Conservation (phyloP, 2,329 filamentous ascomycete species). For the Hypoxylon sp. region DNA sequence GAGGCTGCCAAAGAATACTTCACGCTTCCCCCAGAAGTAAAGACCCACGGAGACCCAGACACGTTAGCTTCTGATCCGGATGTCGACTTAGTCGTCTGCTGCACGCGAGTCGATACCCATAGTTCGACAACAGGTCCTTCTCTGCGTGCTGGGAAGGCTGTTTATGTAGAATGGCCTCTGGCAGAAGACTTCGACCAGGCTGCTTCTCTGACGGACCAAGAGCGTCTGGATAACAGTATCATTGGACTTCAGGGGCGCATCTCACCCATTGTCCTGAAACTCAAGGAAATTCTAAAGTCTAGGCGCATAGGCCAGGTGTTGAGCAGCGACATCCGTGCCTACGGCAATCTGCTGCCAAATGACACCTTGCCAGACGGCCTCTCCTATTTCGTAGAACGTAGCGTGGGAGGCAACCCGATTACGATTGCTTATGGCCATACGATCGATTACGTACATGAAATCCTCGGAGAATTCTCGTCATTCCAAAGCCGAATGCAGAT, state of each 20-base stretch:
- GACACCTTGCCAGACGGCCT: conserved; percentile 47
- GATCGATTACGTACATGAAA: conserved; percentile 56
- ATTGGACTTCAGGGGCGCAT: conserved; percentile 62
- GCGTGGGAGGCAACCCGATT: conserved; percentile 46
- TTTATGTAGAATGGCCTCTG: conserved; percentile 68
- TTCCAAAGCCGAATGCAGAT: conserved; percentile 54
- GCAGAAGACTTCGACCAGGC: conserved; percentile 54
- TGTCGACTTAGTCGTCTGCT: conserved; percentile 64
- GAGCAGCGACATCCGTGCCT: conserved; percentile 56
- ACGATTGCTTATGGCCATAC: conserved; percentile 41
- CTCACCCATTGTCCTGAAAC: conserved; percentile 53
- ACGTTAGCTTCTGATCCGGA: conserved; percentile 57
- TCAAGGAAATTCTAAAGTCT: conserved; percentile 55
- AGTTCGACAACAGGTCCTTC: conserved; percentile 55
- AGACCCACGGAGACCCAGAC: conserved; percentile 60
- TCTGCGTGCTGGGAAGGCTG: conserved; percentile 59
- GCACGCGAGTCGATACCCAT: conserved; percentile 64
- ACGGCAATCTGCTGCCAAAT: conserved; percentile 49
- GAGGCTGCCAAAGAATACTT: conserved; percentile 54
- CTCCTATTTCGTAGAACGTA: conserved; percentile 58
- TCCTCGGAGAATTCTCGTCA: conserved; percentile 55
- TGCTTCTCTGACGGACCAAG: conserved; percentile 50
- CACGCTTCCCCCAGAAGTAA: conserved; percentile 51
- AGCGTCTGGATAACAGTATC: conserved; percentile 50
- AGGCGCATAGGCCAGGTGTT: conserved; percentile 62